phyloP scores from a whole-genome alignment of 2,329 filamentous ascomycete genomes.

The Exophiala dermatitidis region DNA sequence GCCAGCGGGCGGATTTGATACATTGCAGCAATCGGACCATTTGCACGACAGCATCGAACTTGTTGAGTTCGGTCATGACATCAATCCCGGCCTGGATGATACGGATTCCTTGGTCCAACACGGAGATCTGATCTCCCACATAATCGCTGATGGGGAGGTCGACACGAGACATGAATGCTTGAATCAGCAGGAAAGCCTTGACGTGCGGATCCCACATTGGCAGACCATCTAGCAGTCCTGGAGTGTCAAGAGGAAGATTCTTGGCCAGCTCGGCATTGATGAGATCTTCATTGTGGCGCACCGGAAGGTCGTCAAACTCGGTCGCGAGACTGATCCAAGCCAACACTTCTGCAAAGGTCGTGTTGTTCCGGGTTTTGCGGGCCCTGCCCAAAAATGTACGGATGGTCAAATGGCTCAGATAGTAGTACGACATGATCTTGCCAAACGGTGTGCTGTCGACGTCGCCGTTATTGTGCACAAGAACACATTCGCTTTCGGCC shows the following conservation, averaged over 20 bases:
- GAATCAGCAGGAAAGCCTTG: conserved; percentile 86
- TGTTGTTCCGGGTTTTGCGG: conserved; percentile 53
- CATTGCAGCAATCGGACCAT: conserved; percentile 85
- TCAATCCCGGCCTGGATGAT: conserved; percentile 95
- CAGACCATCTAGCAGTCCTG: conserved; percentile 48
- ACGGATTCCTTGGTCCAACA: conserved; percentile 92
- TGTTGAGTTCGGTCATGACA: conserved; percentile 75
- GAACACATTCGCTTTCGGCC: conserved; percentile 74
- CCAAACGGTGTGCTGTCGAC: conserved; percentile 84
- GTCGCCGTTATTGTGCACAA: conserved; percentile 76
- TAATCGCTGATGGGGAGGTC: conserved; percentile 94
- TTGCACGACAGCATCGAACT: conserved; percentile 66
- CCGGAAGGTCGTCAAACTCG: conserved; percentile 95
- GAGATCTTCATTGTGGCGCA: conserved; percentile 95
- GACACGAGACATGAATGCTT: conserved; percentile 90
- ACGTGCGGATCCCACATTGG: conserved; percentile 99
- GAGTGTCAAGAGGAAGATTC: conserved; percentile 54
- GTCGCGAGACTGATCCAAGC: conserved; percentile 89
- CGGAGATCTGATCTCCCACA: conserved; percentile 80
- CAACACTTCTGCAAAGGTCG: conserved; percentile 69
- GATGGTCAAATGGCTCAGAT: conserved; percentile 90
- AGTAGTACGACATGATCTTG: conserved; percentile 99
- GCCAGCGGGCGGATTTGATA: conserved; percentile 90
- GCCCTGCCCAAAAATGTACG: conserved; percentile 72
- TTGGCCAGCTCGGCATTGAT: conserved; percentile 86